These are phyloP conservation scores for Leishmania arabica DNA, from an alignment of 208 protist genomes.

Conservation along the genomic window DNA sequence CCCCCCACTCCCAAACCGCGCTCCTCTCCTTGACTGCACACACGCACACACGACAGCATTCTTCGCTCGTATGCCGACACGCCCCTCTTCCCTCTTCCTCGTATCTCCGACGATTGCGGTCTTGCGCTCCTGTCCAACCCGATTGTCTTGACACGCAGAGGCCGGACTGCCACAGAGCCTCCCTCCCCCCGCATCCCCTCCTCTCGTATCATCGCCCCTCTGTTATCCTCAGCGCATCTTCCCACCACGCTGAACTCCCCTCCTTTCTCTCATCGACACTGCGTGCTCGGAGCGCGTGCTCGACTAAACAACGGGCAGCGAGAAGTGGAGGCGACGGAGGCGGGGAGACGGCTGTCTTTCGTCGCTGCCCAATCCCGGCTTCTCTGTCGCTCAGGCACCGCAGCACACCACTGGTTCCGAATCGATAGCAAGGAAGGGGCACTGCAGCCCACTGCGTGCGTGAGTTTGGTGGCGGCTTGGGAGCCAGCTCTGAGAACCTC, in stretches of 20 bases:
- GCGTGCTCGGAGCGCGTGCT: neutral
- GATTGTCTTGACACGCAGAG: too few relatives aligned
- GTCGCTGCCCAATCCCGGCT: neutral
- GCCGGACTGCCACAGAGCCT: too few relatives aligned
- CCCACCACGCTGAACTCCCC: neutral
- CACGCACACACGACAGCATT: neutral
- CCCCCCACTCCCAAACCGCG: neutral
- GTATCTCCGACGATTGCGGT: too few relatives aligned
- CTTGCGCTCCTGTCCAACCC: too few relatives aligned
- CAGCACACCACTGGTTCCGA: neutral
- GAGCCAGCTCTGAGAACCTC: neutral
- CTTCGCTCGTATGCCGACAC: neutral
- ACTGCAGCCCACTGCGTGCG: neutral
- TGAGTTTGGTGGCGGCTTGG: neutral
- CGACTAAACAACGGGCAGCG: neutral
- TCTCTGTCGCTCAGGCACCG: conserved; percentile 1
- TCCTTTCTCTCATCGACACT: neutral
- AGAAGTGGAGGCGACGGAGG: neutral
- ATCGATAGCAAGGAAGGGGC: neutral
- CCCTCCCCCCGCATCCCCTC: too few relatives aligned
- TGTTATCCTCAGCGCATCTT: too few relatives aligned
- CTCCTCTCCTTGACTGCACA: neutral
- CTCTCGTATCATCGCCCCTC: too few relatives aligned
- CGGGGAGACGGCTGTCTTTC: neutral
- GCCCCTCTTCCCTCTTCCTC: neutral